Conservation (phyloP, 331 rosid genomes). For the Acacia concinna region DNA sequence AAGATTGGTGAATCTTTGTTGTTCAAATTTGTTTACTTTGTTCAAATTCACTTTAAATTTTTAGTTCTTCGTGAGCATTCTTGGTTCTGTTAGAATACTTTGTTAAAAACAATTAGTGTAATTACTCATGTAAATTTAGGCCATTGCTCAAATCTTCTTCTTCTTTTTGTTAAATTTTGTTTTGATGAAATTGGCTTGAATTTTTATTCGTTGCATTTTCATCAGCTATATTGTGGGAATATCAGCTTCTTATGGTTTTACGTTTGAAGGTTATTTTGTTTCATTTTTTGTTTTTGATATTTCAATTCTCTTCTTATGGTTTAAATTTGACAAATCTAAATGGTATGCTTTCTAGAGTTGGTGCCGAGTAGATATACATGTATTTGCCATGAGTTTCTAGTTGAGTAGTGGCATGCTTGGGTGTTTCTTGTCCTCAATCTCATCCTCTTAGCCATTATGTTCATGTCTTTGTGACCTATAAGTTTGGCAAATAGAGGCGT, state of each 20-base stretch:
- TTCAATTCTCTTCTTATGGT: slow-evolving; percentile 39
- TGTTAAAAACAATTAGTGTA: slow-evolving; percentile 33
- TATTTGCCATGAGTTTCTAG: slow-evolving; percentile 40
- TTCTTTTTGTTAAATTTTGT: not conserved
- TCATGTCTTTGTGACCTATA: too few relatives aligned
- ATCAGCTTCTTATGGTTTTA: slow-evolving; percentile 13
- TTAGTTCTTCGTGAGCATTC: too few relatives aligned
- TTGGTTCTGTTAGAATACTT: slow-evolving; percentile 28
- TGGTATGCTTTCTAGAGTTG: slow-evolving; percentile 22
- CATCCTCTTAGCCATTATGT: too few relatives aligned
- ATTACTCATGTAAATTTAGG: slow-evolving; percentile 7
- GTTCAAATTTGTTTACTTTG: too few relatives aligned
- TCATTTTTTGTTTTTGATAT: not conserved
- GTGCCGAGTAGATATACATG: slow-evolving; percentile 44
- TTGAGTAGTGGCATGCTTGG: too few relatives aligned
- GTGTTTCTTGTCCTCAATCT: too few relatives aligned
- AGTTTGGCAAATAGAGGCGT: too few relatives aligned
- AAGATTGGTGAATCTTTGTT: slow-evolving; percentile 38
- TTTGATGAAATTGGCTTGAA: not conserved
- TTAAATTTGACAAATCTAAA: slow-evolving; percentile 42
- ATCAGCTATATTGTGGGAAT: not conserved
- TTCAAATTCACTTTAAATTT: too few relatives aligned
- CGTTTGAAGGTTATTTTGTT: not conserved
- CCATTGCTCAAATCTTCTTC: slow-evolving; percentile 13
- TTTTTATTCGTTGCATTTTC: slow-evolving; percentile 1